Percentiles rank a stretch among this genome's conserved stretches.
These are phyloP conservation scores for Ganoderma meredithae DNA, from an alignment of 1,284 basidiomycete genomes.

Conservation along the genomic window DNA sequence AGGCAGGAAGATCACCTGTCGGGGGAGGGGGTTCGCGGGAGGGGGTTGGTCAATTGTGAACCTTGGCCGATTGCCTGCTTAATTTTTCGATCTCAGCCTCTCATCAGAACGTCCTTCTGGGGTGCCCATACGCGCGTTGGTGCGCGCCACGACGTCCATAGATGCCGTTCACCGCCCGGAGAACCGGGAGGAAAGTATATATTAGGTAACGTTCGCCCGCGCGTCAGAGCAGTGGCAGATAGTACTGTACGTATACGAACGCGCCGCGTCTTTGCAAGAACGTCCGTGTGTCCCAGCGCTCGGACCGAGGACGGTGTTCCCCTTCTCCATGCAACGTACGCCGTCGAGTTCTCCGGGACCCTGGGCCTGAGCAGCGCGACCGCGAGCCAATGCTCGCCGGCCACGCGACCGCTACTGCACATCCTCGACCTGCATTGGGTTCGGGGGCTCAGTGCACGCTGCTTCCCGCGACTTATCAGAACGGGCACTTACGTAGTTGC, in stretches of 20 bases:
- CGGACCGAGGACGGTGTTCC: slow-evolving; percentile 14
- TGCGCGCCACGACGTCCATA: slow-evolving; percentile 7
- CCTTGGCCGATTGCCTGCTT: slow-evolving; percentile 7
- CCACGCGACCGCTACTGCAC: slow-evolving; percentile 6
- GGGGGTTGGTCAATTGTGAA: neutral
- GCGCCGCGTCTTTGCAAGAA: slow-evolving; percentile 25
- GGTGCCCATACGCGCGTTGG: neutral
- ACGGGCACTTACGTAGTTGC: slow-evolving; percentile 75
- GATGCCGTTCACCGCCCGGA: slow-evolving; percentile 11
- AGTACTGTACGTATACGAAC: neutral
- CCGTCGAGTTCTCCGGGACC: neutral
- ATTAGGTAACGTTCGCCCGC: slow-evolving; percentile 27
- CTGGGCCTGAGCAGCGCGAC: neutral
- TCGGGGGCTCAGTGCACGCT: slow-evolving; percentile 3
- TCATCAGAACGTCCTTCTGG: slow-evolving; percentile 19
- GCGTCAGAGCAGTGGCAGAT: neutral
- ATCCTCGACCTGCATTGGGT: slow-evolving; percentile 26
- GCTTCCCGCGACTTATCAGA: slow-evolving; percentile 14
- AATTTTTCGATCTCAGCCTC: slow-evolving; percentile 15
- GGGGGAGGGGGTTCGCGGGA: slow-evolving; percentile 13
- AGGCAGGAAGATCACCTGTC: slow-evolving; percentile 3
- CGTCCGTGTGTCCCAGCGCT: slow-evolving; percentile 1
- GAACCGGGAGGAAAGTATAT: slow-evolving; percentile 26
- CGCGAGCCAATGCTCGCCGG: neutral
- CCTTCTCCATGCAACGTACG: slow-evolving; percentile 16